phyloP scores from a whole-genome alignment of 2,329 filamentous ascomycete species.

The Colletotrichum gigasporum region DNA sequence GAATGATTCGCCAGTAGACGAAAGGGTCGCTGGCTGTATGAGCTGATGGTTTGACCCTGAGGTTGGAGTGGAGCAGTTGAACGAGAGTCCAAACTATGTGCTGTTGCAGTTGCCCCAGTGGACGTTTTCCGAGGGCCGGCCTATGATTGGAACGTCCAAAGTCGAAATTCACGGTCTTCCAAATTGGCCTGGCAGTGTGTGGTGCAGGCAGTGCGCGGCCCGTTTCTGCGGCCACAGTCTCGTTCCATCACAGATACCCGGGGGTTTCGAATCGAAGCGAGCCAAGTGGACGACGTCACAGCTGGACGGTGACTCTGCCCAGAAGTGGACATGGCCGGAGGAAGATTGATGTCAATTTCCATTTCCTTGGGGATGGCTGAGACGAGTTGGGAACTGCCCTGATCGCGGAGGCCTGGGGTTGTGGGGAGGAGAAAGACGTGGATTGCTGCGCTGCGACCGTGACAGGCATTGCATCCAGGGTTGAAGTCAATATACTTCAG shows the following conservation, averaged over 20 bases:
- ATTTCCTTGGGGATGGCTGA: neutral
- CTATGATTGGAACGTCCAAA: neutral
- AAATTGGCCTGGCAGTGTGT: conserved; percentile 19
- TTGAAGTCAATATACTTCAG: conserved; percentile 9
- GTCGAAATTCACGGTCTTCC: neutral
- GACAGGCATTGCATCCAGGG: neutral
- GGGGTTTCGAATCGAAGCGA: conserved; percentile 5
- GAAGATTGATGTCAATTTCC: neutral
- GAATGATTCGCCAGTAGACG: neutral
- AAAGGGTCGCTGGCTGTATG: neutral
- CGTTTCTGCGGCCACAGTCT: conserved; percentile 11
- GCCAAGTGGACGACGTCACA: neutral
- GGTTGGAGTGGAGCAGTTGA: neutral
- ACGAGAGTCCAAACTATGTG: neutral
- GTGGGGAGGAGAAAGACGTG: neutral
- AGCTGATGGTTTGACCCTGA: neutral
- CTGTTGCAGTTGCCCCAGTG: neutral
- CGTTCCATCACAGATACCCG: neutral
- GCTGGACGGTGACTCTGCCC: neutral
- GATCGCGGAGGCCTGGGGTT: neutral
- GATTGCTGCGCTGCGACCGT: neutral
- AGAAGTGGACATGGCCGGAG: neutral
- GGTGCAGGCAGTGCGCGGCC: conserved; percentile 21
- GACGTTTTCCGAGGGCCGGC: neutral
- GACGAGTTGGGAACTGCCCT: neutral